These are phyloP conservation scores for Nicotiana sylvestris DNA, from an alignment of 257 asterid genomes.

Conservation along the genomic window DNA sequence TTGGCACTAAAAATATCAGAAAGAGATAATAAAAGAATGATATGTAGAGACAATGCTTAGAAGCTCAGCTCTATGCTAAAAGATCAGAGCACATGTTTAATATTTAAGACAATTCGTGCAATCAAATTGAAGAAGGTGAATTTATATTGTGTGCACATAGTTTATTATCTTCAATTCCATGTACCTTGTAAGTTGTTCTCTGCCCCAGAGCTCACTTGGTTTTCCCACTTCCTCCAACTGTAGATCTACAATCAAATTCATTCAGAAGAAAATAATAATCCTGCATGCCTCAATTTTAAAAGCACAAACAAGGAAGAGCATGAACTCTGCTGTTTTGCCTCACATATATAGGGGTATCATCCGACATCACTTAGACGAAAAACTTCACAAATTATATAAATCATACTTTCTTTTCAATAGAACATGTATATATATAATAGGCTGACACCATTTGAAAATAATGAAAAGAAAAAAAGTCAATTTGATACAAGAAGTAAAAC, in stretches of 20 bases:
- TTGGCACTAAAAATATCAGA: slow-evolving; percentile 15
- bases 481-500: background rate
- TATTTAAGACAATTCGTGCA: background rate
- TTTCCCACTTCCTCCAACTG: slow-evolving; percentile 97
- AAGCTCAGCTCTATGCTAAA: background rate
- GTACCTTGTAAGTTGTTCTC: slow-evolving; percentile 55
- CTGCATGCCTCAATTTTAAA: background rate
- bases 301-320: background rate
- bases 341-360: background rate
- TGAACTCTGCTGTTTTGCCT: background rate
- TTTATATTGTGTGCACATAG: background rate
- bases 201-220: slow-evolving; percentile 43
- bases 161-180: background rate
- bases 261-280: background rate
- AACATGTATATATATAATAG: background rate
- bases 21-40: background rate
- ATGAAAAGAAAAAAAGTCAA: background rate
- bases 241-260: slow-evolving; percentile 52
- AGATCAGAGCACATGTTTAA: background rate
- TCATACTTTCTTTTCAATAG: background rate
- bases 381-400: background rate
- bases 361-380: background rate
- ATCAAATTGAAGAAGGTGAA: background rate
- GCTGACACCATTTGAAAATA: background rate
- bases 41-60: background rate